phyloP scores from a whole-genome alignment of 768 basidiomycete genomes.

The Phanerochaete sordida region DNA sequence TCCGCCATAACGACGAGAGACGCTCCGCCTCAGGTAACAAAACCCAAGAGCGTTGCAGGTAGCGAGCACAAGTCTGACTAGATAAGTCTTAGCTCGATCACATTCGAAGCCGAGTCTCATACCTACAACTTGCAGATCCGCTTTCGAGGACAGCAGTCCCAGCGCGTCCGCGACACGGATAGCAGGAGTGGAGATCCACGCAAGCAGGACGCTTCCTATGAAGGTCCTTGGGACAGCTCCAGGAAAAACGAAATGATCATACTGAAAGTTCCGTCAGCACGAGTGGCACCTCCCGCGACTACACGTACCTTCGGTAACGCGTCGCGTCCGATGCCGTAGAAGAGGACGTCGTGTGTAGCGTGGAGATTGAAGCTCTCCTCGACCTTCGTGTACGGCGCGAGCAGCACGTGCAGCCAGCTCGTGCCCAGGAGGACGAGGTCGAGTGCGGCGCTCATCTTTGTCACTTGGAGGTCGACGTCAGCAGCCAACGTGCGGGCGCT shows the following conservation, averaged over 20 bases:
- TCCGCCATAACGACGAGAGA: slow-evolving; percentile 61
- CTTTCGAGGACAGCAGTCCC: slow-evolving; percentile 49
- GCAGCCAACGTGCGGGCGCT: background rate
- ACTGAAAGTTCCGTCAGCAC: slow-evolving; percentile 41
- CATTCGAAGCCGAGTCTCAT: slow-evolving; percentile 22
- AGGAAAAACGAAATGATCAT: slow-evolving; percentile 86
- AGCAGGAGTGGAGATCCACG: slow-evolving; percentile 50
- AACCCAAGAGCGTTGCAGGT: slow-evolving; percentile 60
- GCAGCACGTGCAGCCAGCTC: slow-evolving; percentile 64
- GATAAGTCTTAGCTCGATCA: background rate
- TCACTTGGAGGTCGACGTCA: background rate
- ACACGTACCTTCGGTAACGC: slow-evolving; percentile 47
- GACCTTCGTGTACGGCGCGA: slow-evolving; percentile 92
- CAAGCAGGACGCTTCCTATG: slow-evolving; percentile 69
- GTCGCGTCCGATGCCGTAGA: slow-evolving; percentile 55
- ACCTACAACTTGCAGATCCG: slow-evolving; percentile 72
- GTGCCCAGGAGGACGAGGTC: slow-evolving; percentile 50
- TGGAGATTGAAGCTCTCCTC: slow-evolving; percentile 98
- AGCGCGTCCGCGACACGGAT: slow-evolving; percentile 38
- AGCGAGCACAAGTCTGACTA: slow-evolving; percentile 77
- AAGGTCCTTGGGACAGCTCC: slow-evolving; percentile 91
- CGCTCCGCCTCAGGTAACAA: slow-evolving; percentile 57
- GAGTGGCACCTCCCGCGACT: background rate
- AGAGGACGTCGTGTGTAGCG: slow-evolving; percentile 81
- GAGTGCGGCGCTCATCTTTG: slow-evolving; percentile 33